Evolutionary conservation across 495 filamentous ascomycete genomes (phyloP).

Genomic region (Neurospora tetraspora): DNA sequence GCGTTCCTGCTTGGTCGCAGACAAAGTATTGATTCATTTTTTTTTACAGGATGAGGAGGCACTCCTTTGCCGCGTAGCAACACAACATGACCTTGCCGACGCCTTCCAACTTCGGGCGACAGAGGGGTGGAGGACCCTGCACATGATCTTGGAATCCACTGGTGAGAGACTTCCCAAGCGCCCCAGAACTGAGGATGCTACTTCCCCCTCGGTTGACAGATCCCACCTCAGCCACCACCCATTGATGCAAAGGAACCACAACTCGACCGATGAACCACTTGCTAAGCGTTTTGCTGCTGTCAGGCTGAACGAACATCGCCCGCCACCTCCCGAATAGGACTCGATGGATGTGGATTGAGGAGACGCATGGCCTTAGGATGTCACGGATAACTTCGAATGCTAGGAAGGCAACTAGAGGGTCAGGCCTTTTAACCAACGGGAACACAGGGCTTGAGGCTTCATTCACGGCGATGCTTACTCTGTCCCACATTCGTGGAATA

Average conservation of each 20-base stretch:
- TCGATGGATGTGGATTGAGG: not conserved
- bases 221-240: conserved; percentile 6
- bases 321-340: not conserved
- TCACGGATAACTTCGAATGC: not conserved
- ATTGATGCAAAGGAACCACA: conserved; percentile 16
- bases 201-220: conserved; percentile 3
- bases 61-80: conserved; percentile 75
- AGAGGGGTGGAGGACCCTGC: conserved; percentile 83
- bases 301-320: conserved; percentile 60
- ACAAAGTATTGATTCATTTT: not conserved
- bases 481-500: not conserved
- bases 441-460: not conserved
- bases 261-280: conserved; percentile 56
- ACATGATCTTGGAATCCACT: conserved; percentile 87
- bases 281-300: conserved; percentile 98
- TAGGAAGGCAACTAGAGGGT: not conserved
- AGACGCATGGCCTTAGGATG: not conserved
- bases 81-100: conserved; percentile 63
- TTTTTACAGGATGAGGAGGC: conserved; percentile 70
- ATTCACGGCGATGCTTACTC: not conserved
- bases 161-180: conserved; percentile 93
- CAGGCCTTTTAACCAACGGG: not conserved
- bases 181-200: conserved; percentile 35
- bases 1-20: not conserved
- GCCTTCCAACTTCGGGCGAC: conserved; percentile 73